Base-by-base conservation (phyloP, 331 rosid genomes). In the Spiraea crenata region DNA sequence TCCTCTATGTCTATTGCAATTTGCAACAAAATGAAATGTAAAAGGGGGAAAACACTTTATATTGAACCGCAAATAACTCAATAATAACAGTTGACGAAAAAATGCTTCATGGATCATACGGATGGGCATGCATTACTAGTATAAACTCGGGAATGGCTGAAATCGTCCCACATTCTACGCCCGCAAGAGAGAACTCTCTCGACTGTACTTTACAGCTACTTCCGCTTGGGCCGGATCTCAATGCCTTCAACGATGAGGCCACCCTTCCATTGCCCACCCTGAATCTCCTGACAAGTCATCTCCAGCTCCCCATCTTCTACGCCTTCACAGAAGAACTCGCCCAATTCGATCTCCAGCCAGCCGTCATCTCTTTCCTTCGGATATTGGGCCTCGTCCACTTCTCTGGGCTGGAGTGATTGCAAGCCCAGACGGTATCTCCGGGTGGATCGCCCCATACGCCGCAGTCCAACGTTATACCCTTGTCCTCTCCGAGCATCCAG, bases 231-330 rank as follows among this genome's bases (percentile, higher is more conserved):
- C 70, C 90, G 86, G 66, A 91, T 66, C 39, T 90, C 92, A 38
- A 90, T 77, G 40, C 95, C 96, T 76, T 86, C 85, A 39, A 90
- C 35, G 52, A 90, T 50, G 66, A 88, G 82, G 31, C 92, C 90
- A 8, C 83, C 75, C 73, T 88, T 88, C 85, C 90, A 86, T 4
- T 64, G 5, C 7, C 80, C 81, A 6, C 80, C 73, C 15, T 17
- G 47, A 20, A 79, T n/a, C 74, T 88, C 90, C 19, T n/a, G 54
- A 42, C 85, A 76, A n/a, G 69, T 73, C 73, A 90, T 83, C 56
- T 86, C 84, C 63, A 88, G 46, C 40, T 76, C 83, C 19, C 76
- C 82, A 31, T 78, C 86, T 57, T 74, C 87, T 7, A 77, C 84
- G 37, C 71, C 77, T 19, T 78, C 65, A 42, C 63, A 84, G 70